These are phyloP conservation scores for Solanum virginianum DNA, from an alignment of 257 asterid genomes.

Conservation along the genomic window DNA sequence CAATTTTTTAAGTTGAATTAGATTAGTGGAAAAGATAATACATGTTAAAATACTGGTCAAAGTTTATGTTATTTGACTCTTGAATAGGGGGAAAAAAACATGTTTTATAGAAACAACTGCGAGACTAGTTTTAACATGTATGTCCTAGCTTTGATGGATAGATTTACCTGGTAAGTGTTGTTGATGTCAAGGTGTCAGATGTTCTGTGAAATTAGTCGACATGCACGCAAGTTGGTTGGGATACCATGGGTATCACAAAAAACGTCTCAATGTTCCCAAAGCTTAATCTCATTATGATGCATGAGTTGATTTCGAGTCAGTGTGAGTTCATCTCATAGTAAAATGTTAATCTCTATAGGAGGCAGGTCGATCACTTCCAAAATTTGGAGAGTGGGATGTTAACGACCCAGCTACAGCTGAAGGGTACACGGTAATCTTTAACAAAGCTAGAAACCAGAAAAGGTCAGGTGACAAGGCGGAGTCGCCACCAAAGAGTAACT, in stretches of 20 bases:
- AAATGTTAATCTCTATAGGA: conserved; percentile 11
- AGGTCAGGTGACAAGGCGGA: conserved; percentile 44
- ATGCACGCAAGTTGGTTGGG: too few species aligned
- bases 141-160: not conserved
- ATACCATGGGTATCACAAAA: too few species aligned
- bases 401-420: conserved; percentile 60
- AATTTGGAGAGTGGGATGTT: conserved; percentile 74
- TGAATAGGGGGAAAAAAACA: not conserved
- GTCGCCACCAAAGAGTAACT: conserved; percentile 30
- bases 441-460: conserved; percentile 51
- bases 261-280: too few species aligned
- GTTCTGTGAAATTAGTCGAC: not conserved
- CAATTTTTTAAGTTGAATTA: too few species aligned
- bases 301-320: not conserved
- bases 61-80: too few species aligned
- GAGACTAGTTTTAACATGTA: not conserved
- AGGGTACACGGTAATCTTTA: conserved; percentile 56
- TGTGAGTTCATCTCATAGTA: not conserved
- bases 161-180: not conserved
- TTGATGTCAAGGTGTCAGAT: not conserved
- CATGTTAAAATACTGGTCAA: too few species aligned
- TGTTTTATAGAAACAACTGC: not conserved
- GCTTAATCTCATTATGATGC: too few species aligned
- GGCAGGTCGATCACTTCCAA: conserved; percentile 45
- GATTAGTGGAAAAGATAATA: too few species aligned